Evolutionary conservation across 2,329 filamentous ascomycete species (phyloP), one percentile per base, ranked within the genome.

Genomic region (Aspergillus tubingensis): DNA sequence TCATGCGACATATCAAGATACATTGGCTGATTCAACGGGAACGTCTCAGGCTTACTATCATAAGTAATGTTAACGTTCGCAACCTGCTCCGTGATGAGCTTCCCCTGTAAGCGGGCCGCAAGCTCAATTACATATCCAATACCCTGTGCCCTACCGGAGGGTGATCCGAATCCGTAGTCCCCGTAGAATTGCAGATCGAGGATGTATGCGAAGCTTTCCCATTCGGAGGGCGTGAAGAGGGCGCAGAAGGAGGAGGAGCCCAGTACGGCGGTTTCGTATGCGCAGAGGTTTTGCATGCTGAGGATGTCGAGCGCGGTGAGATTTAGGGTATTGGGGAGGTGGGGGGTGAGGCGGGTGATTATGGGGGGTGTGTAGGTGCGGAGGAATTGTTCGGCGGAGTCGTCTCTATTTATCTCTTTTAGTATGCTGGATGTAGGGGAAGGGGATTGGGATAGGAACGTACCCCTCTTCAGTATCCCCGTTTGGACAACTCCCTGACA

Each of bases 1-100:
- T 85, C 82, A 68, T 84, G 82, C 10, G 76, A 78, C 72, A 84
- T 83, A 66, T 85, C 82, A 60, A 82, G 76, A 66, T 83, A 85
- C 66, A 85, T 79, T 2, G 77, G 77, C 58, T 79, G 77, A 48
- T 74, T 72, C 1, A 84, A 76, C 0, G 82, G 82, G 67, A 85
- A 84, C 27, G 77, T 72, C 0, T 63, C 62, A 1, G 72, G 62
- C 67, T 83, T 83, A 67, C 80, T 69, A 65, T 80, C 80, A 55
- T 82, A 68, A 5, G 78, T 80, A 59, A 76, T 76, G 75, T 85
- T 84, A 62, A 86, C 81, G 64, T 79, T 82, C 30, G 79, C 81
- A 68, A 84, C 79, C 65, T 78, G 81, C 52, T 71, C 71, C 6
- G 71, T 70, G 67, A 84, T 83, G 59, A 80, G 79, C 60, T 83